Percentiles rank a stretch among this genome's conserved stretches.
These are phyloP conservation scores for Fraxinus platypoda DNA, from an alignment of 305 asterid genomes.

Conservation along the genomic window DNA sequence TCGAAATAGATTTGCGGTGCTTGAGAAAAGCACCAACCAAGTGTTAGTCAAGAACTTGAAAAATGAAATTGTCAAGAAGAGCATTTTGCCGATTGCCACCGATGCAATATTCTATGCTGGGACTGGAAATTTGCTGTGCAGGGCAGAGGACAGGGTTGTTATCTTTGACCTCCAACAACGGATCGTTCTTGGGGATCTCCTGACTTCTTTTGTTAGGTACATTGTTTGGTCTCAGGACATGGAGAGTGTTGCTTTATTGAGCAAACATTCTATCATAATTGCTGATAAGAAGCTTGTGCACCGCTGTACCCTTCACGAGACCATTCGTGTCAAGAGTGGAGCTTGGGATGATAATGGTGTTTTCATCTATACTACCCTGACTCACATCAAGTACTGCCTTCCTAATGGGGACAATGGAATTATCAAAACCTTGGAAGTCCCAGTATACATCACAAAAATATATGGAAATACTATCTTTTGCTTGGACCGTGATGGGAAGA, in stretches of 20 bases:
- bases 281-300: slow-evolving; percentile 77
- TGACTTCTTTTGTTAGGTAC: slow-evolving; percentile 62
- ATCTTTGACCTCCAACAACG: slow-evolving; percentile 76
- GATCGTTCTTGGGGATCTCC: slow-evolving; percentile 68
- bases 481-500: slow-evolving; percentile 78
- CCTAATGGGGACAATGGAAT: slow-evolving; percentile 56
- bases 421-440: slow-evolving; percentile 72
- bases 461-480: slow-evolving; percentile 65
- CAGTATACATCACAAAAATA: slow-evolving; percentile 69
- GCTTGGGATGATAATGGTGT: slow-evolving; percentile 90
- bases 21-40: slow-evolving; percentile 44
- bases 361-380: slow-evolving; percentile 72
- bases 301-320: slow-evolving; percentile 86
- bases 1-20: slow-evolving; percentile 79
- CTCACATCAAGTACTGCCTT: slow-evolving; percentile 80
- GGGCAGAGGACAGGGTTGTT: slow-evolving; percentile 78
- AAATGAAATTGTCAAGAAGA: slow-evolving; percentile 53
- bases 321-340: slow-evolving; percentile 88
- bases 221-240: slow-evolving; percentile 82
- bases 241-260: slow-evolving; percentile 76
- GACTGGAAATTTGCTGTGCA: slow-evolving; percentile 72
- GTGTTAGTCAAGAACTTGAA: slow-evolving; percentile 36
- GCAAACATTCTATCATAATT: slow-evolving; percentile 75
- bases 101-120: slow-evolving; percentile 84
- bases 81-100: slow-evolving; percentile 56